Percentiles rank a stretch among this genome's conserved stretches.
Conservation (phyloP, 176 grass and related monocot species). For the Phoenix roebelenii region DNA sequence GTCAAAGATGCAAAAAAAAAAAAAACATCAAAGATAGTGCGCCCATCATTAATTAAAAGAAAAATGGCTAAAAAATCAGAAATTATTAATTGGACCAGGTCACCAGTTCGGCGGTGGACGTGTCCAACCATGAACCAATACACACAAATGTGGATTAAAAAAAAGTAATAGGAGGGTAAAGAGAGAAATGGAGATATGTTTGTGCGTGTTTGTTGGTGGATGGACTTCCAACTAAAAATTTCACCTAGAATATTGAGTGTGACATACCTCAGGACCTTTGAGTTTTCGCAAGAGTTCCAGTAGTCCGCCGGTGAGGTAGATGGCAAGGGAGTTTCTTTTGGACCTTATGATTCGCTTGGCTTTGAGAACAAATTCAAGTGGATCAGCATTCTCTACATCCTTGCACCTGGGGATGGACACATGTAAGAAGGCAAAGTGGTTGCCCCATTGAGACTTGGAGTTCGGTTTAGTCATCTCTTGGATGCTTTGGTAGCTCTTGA, state of each 20-base stretch:
- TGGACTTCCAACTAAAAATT: too few species aligned
- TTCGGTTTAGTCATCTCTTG: constrained; percentile 24
- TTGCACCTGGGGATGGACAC: constrained; percentile 19
- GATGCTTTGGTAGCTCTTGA: constrained; percentile 14
- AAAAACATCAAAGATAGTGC: too few species aligned
- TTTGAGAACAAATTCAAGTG: constrained; percentile 21
- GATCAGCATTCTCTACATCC: constrained; percentile 10
- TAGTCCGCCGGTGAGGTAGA: constrained; percentile 17
- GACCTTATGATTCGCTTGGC: constrained; percentile 28
- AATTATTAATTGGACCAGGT: too few species aligned
- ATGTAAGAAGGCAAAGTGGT: constrained; percentile 36
- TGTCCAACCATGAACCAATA: too few species aligned
- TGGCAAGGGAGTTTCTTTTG: constrained; percentile 23
- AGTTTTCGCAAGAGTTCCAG: constrained; percentile 28
- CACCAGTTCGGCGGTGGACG: too few species aligned
- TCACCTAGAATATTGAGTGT: background rate
- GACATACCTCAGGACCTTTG: constrained; percentile 30
- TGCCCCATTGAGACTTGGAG: constrained; percentile 24
- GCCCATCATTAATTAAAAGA: too few species aligned
- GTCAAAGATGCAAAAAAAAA: too few species aligned
- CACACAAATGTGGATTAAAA: too few species aligned
- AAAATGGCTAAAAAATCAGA: too few species aligned
- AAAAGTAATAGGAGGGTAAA: too few species aligned
- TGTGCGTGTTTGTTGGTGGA: too few species aligned
- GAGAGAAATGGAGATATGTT: background rate